Percentiles rank a stretch among this genome's conserved stretches.
Conservation (phyloP, 257 asterid species). For the Solanum neorickii region DNA sequence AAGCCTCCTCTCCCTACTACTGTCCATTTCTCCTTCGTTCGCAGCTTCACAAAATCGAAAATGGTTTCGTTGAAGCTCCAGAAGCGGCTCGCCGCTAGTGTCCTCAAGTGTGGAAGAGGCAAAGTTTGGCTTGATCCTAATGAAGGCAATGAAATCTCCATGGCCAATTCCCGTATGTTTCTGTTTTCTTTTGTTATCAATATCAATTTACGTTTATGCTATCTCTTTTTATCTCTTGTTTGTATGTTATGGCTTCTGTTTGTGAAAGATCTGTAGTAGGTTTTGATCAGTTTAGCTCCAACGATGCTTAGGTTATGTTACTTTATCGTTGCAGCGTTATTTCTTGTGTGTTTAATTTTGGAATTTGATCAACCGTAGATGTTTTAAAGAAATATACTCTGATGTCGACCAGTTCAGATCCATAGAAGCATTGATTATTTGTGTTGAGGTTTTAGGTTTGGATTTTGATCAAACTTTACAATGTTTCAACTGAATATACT, state of each 20-base stretch:
- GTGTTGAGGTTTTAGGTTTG: background rate
- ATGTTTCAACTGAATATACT: background rate
- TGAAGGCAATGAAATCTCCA: background rate
- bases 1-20: background rate
- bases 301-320: background rate
- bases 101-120: background rate
- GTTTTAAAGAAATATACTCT: background rate
- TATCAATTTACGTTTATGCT: background rate
- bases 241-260: background rate
- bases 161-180: background rate
- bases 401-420: background rate
- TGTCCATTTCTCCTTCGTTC: background rate
- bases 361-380: background rate
- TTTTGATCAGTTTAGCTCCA: background rate
- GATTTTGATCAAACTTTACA: too few species aligned
- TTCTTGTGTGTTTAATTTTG: background rate
- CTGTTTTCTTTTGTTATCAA: background rate
- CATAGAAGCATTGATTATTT: background rate
- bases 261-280: background rate
- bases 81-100: background rate
- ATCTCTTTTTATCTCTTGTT: background rate
- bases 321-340: background rate
- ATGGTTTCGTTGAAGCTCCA: constrained; percentile 1
- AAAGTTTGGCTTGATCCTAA: constrained; percentile 1
- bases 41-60: background rate